Conservation (phyloP, 345 rosid species). For the Salix caprea region DNA sequence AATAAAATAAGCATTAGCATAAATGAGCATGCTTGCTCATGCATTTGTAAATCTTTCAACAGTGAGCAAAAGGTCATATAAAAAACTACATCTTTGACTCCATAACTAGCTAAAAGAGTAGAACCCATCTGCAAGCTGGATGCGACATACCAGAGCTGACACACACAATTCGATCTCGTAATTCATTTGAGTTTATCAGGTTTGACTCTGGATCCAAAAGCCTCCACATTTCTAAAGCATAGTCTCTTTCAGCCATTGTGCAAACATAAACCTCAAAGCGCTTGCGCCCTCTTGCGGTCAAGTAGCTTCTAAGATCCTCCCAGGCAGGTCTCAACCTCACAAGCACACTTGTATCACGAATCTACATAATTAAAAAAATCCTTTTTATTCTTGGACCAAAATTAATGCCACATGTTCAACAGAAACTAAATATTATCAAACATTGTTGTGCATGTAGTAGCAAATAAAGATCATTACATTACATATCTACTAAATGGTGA, state of each 20-base stretch:
- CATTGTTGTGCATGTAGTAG: not conserved
- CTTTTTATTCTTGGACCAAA: not conserved
- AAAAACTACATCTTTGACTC: not conserved
- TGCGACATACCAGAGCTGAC: constrained; percentile 78
- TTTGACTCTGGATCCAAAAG: constrained; percentile 98
- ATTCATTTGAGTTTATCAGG: constrained; percentile 67
- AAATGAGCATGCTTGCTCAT: not conserved
- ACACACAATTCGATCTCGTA: constrained; percentile 82
- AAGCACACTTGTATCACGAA: constrained; percentile 96
- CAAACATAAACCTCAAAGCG: constrained; percentile 99
- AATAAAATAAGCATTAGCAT: not conserved
- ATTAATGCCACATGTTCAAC: constrained; percentile 5
- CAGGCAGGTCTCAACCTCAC: constrained; percentile 99
- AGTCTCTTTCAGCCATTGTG: constrained; percentile 99
- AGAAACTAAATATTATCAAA: not conserved
- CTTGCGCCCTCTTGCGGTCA: constrained; percentile 94
- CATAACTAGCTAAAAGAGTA: constrained; percentile 6
- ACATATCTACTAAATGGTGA: not conserved
- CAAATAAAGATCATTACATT: not conserved
- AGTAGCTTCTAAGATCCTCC: constrained; percentile 89
- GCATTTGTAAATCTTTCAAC: not conserved
- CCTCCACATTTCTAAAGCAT: constrained; percentile 99
- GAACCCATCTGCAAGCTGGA: constrained; percentile 8
- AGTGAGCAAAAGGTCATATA: not conserved
- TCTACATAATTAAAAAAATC: constrained; percentile 33